These are phyloP conservation scores for Persicaria tinctoria DNA, from an alignment of 148 eudicot genomes.

Conservation along the genomic window DNA sequence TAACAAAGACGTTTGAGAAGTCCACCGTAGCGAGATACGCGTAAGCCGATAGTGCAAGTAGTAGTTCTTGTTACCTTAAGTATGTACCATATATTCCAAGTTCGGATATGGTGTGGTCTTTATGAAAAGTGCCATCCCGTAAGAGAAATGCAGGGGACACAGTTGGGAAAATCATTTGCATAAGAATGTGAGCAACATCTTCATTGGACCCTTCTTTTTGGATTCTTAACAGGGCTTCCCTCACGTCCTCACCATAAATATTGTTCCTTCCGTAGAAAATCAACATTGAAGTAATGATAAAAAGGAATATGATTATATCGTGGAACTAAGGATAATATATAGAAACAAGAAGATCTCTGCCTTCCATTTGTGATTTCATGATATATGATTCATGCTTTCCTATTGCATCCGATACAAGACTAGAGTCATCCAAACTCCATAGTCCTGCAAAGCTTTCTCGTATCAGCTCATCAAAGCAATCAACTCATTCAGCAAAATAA, in stretches of 20 bases:
- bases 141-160: slow-evolving; percentile 51
- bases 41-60: neutral
- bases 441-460: slow-evolving; percentile 88
- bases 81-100: slow-evolving; percentile 82
- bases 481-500: too few species aligned
- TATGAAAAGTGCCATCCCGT: slow-evolving; percentile 64
- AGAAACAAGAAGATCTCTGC: slow-evolving; percentile 51
- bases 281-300: neutral
- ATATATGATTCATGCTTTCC: slow-evolving; percentile 70
- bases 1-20: neutral
- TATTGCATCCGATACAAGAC: slow-evolving; percentile 60
- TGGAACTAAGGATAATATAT: neutral
- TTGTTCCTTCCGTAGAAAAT: slow-evolving; percentile 55
- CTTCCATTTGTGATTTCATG: slow-evolving; percentile 99
- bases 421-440: slow-evolving; percentile 83
- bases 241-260: slow-evolving; percentile 76
- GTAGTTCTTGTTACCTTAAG: slow-evolving; percentile 45
- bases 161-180: slow-evolving; percentile 91
- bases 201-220: slow-evolving; percentile 59
- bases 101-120: slow-evolving; percentile 74
- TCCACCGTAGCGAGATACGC: neutral
- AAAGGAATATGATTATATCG: neutral
- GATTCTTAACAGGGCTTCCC: slow-evolving; percentile 50
- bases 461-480: slow-evolving; percentile 16
- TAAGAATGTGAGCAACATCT: slow-evolving; percentile 87